Conservation (phyloP, 2,329 filamentous ascomycete species). For the Xylariaceae sp. region DNA sequence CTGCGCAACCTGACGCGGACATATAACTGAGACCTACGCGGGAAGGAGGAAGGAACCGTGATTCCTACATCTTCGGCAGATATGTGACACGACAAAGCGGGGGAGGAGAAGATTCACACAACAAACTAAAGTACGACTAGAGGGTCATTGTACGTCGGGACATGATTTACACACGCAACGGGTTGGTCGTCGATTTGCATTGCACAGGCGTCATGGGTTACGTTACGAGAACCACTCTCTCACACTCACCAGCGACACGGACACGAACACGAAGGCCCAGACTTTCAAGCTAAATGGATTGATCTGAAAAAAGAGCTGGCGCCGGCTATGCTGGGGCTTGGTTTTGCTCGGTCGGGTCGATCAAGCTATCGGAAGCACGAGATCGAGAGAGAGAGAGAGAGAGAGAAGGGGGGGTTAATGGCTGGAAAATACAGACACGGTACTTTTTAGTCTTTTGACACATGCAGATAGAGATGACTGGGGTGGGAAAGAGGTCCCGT, state of each 20-base stretch:
- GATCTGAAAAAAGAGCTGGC: neutral
- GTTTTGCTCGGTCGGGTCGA: neutral
- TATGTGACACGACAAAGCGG: slow-evolving; percentile 12
- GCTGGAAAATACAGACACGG: too few relatives aligned
- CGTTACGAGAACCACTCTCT: slow-evolving; percentile 20
- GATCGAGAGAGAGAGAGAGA: neutral
- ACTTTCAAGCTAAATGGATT: neutral
- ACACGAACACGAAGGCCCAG: neutral
- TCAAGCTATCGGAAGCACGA: too few relatives aligned
- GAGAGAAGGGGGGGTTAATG: too few relatives aligned
- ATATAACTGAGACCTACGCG: slow-evolving; percentile 56
- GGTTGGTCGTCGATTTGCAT: slow-evolving; percentile 34
- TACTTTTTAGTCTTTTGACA: too few relatives aligned
- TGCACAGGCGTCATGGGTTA: slow-evolving; percentile 35
- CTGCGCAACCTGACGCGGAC: slow-evolving; percentile 92
- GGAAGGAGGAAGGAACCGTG: neutral
- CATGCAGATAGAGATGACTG: too few relatives aligned
- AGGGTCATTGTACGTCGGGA: slow-evolving; percentile 19
- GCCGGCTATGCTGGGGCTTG: neutral
- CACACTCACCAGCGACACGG: neutral
- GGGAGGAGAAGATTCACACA: neutral
- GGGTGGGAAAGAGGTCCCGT: too few relatives aligned
- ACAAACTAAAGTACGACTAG: too few relatives aligned
- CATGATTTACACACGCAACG: slow-evolving; percentile 23
- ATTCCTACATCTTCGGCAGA: slow-evolving; percentile 17